These are phyloP conservation scores for Alternaria burnsii DNA, from an alignment of 2,329 filamentous ascomycete species.

Conservation along the genomic window DNA sequence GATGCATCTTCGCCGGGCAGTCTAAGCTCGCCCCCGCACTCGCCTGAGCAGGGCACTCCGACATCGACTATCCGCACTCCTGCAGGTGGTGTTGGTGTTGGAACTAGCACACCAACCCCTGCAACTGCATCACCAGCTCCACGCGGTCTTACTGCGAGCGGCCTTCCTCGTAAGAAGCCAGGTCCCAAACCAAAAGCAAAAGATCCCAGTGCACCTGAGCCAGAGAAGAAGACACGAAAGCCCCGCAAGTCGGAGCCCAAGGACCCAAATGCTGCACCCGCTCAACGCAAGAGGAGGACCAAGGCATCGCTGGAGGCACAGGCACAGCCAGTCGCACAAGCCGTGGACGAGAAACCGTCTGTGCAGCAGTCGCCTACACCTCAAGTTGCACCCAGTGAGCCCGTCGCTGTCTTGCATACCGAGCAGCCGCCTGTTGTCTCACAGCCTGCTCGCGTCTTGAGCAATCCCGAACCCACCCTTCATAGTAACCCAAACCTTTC, in stretches of 20 bases:
- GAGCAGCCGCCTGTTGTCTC: constrained; percentile 38
- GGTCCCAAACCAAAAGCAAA: constrained; percentile 54
- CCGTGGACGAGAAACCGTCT: constrained; percentile 37
- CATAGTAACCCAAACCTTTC: constrained; percentile 49
- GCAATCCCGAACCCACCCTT: constrained; percentile 51
- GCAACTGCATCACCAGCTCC: constrained; percentile 41
- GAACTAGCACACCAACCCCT: constrained; percentile 42
- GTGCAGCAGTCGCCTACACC: constrained; percentile 37
- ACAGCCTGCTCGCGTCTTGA: constrained; percentile 45
- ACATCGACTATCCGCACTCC: constrained; percentile 43
- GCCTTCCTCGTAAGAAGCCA: constrained; percentile 53
- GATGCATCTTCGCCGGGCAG: constrained; percentile 49
- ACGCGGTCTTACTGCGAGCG: constrained; percentile 46
- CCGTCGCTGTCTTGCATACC: constrained; percentile 33
- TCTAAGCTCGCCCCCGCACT: constrained; percentile 51
- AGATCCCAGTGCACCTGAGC: constrained; percentile 46
- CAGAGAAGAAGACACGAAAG: constrained; percentile 56
- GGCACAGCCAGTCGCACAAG: constrained; percentile 35
- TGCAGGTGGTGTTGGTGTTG: constrained; percentile 43
- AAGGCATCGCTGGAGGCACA: constrained; percentile 50
- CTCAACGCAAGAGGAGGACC: constrained; percentile 60
- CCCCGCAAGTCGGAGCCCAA: constrained; percentile 59
- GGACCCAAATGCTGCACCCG: constrained; percentile 56
- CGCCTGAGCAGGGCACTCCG: constrained; percentile 46
- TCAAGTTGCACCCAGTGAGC: constrained; percentile 42